A percentile compares a stretch with the other conserved stretches of the same genome.
Conservation (phyloP, 306 rosid species). For the Mimosa bimucronata region DNA sequence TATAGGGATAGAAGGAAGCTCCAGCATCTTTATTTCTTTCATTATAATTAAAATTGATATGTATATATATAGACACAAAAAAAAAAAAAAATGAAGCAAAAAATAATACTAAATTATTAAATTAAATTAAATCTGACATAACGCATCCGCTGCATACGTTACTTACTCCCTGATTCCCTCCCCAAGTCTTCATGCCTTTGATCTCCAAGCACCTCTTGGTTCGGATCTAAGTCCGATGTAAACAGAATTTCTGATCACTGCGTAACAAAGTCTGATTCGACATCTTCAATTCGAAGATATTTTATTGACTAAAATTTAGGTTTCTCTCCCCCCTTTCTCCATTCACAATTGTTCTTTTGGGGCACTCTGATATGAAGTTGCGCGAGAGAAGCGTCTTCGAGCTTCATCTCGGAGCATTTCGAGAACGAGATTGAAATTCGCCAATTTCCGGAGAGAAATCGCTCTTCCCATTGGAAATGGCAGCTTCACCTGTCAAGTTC, state of each 20-base stretch:
- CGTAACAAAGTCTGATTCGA: slow-evolving; percentile 49
- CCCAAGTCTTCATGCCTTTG: slow-evolving; percentile 25
- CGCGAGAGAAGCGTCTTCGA: slow-evolving; percentile 38
- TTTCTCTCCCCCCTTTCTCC: slow-evolving; percentile 36
- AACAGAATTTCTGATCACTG: slow-evolving; percentile 55
- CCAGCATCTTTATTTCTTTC: too few species aligned
- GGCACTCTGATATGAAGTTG: slow-evolving; percentile 42
- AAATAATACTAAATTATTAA: too few species aligned
- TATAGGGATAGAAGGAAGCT: too few species aligned
- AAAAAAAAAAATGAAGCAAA: too few species aligned
- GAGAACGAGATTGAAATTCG: slow-evolving; percentile 48
- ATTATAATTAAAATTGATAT: too few species aligned
- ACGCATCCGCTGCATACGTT: neutral
- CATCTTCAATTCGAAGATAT: slow-evolving; percentile 7
- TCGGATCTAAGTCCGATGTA: slow-evolving; percentile 65
- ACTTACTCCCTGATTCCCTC: slow-evolving; percentile 27
- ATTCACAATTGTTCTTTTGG: neutral
- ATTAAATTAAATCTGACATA: neutral
- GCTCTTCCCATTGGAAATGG: slow-evolving; percentile 52
- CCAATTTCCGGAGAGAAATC: slow-evolving; percentile 33
- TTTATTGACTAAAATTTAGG: slow-evolving; percentile 45
- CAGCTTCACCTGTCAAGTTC: slow-evolving; percentile 83
- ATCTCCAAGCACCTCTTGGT: slow-evolving; percentile 64
- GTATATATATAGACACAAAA: too few species aligned
- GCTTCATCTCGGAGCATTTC: slow-evolving; percentile 48